These are phyloP conservation scores for Suillus luteus DNA, from an alignment of 768 basidiomycete genomes.

Conservation along the genomic window DNA sequence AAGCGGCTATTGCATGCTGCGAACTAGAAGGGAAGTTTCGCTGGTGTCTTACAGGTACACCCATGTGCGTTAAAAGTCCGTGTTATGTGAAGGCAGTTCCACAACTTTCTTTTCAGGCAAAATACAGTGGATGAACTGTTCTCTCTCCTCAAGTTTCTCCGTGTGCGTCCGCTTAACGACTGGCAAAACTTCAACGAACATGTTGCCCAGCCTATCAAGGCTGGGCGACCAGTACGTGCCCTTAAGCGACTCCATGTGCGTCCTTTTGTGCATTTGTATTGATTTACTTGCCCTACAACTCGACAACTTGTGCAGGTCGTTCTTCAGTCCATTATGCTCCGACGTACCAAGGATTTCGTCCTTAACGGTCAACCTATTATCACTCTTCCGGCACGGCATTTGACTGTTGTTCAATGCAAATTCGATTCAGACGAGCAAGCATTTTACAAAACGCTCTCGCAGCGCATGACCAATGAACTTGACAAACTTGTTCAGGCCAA, in stretches of 20 bases:
- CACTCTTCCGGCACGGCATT: constrained; percentile 70
- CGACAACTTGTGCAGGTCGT: constrained; percentile 54
- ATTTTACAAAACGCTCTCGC: constrained; percentile 78
- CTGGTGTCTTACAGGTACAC: constrained; percentile 89
- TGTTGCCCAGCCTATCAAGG: constrained; percentile 80
- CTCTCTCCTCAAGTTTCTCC: constrained; percentile 87
- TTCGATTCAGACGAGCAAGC: constrained; percentile 77
- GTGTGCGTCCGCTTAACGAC: constrained; percentile 77
- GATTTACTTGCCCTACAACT: not conserved
- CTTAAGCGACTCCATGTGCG: constrained; percentile 83
- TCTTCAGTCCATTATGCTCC: constrained; percentile 84
- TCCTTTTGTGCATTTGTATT: not conserved
- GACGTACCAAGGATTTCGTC: constrained; percentile 74
- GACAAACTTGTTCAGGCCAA: constrained; percentile 62
- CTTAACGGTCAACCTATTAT: constrained; percentile 83
- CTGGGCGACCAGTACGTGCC: constrained; percentile 59
- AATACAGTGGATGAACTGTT: constrained; percentile 91
- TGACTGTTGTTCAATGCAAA: constrained; percentile 72
- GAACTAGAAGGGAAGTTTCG: constrained; percentile 75
- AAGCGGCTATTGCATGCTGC: constrained; percentile 77
- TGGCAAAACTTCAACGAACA: constrained; percentile 78
- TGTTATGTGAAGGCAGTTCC: constrained; percentile 31
- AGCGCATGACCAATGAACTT: constrained; percentile 63
- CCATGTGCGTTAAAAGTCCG: constrained; percentile 48
- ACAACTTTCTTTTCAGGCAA: constrained; percentile 50